Percentiles rank a stretch among this genome's conserved stretches.
Conservation (phyloP, 805 yeast species). For the Myxozyma melibiosi region DNA sequence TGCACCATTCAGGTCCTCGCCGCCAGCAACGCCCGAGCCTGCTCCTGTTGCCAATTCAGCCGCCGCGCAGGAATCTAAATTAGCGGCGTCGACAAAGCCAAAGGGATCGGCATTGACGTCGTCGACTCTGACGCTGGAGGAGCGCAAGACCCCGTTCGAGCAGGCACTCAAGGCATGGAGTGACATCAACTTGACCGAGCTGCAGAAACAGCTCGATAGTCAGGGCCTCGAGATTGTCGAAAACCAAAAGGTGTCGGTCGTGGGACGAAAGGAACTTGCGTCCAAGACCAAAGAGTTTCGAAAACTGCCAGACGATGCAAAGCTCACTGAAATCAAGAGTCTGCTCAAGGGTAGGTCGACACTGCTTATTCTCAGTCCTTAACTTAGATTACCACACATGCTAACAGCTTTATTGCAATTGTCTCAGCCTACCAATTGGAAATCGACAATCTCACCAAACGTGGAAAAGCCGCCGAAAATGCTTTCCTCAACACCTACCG, state of each 20-base stretch:
- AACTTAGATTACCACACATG: not conserved
- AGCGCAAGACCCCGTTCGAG: constrained; percentile 34
- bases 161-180: constrained; percentile 35
- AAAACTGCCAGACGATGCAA: constrained; percentile 67
- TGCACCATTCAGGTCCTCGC: constrained; percentile 1
- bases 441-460: constrained; percentile 76
- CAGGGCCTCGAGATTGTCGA: constrained; percentile 73
- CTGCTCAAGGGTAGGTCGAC: constrained; percentile 52
- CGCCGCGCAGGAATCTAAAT: not conserved
- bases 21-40: constrained; percentile 11
- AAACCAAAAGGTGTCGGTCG: constrained; percentile 66
- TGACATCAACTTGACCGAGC: constrained; percentile 64
- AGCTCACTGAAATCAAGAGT: constrained; percentile 64
- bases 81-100: not conserved
- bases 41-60: not conserved
- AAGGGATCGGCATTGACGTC: not conserved
- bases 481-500: constrained; percentile 75
- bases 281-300: constrained; percentile 82
- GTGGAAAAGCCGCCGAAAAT: constrained; percentile 73
- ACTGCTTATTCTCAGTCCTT: not conserved
- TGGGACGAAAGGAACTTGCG: constrained; percentile 76
- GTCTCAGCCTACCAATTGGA: constrained; percentile 72
- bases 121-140: constrained; percentile 10
- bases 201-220: constrained; percentile 74
- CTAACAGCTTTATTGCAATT: too few species aligned